Evolutionary conservation across 2,329 filamentous ascomycete genomes (phyloP).

Genomic region (Stagonosporopsis tanaceti): DNA sequence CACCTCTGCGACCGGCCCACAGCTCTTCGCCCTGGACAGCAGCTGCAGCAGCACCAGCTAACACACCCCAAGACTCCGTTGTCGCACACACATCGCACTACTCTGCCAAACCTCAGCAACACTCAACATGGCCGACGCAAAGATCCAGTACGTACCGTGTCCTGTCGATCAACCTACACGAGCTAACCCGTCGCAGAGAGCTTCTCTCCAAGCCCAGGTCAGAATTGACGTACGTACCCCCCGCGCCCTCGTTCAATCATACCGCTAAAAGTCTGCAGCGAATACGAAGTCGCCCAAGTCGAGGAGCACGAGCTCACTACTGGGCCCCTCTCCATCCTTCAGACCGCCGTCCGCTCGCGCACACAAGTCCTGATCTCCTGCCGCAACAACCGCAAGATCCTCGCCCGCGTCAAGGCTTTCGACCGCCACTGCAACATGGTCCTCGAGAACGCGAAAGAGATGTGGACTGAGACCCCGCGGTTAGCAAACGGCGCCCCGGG

Average conservation of each 20-base stretch:
- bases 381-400: slow-evolving; percentile 97
- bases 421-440: slow-evolving; percentile 99
- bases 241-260: neutral
- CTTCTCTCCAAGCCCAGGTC: slow-evolving; percentile 86
- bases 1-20: slow-evolving; percentile 17
- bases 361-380: slow-evolving; percentile 96
- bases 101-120: slow-evolving; percentile 4
- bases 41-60: slow-evolving; percentile 31
- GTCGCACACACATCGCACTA: slow-evolving; percentile 7
- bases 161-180: neutral
- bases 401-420: slow-evolving; percentile 97
- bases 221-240: slow-evolving; percentile 81
- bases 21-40: slow-evolving; percentile 28
- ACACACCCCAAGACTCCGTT: slow-evolving; percentile 22
- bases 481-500: slow-evolving; percentile 88
- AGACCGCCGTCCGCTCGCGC: slow-evolving; percentile 94
- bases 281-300: slow-evolving; percentile 87
- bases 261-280: slow-evolving; percentile 60
- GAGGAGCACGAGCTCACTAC: slow-evolving; percentile 82
- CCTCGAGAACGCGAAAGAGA: slow-evolving; percentile 95
- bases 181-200: slow-evolving; percentile 67
- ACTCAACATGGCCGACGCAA: slow-evolving; percentile 49
- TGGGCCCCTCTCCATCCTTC: slow-evolving; percentile 88
- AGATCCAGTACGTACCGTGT: slow-evolving; percentile 51
- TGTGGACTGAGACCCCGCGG: slow-evolving; percentile 96